Conservation (phyloP, 306 rosid species). For the Dryas drummondii region DNA sequence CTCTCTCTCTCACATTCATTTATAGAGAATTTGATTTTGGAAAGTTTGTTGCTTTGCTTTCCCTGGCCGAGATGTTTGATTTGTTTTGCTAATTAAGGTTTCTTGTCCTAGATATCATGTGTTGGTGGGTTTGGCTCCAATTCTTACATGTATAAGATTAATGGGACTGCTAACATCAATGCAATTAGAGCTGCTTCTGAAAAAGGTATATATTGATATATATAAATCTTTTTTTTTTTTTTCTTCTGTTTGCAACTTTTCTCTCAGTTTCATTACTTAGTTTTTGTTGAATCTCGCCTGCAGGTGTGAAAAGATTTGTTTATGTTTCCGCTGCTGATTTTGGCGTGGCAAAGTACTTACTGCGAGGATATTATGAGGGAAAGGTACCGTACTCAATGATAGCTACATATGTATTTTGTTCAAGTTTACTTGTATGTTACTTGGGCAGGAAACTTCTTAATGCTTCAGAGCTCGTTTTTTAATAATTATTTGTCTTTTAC, state of each 20-base stretch:
- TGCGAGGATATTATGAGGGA: slow-evolving; percentile 90
- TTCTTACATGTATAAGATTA: slow-evolving; percentile 89
- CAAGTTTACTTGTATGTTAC: background rate
- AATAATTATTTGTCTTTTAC: background rate
- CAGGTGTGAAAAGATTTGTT: slow-evolving; percentile 93
- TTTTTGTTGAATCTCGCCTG: slow-evolving; percentile 8
- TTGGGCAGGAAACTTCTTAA: background rate
- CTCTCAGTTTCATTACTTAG: background rate
- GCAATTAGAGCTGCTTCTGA: slow-evolving; percentile 92
- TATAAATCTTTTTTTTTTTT: background rate
- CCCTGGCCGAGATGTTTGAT: slow-evolving; percentile 11
- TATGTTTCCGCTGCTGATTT: slow-evolving; percentile 95
- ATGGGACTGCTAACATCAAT: slow-evolving; percentile 95
- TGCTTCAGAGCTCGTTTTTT: background rate
- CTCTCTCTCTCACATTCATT: no score
- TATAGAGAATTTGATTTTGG: background rate
- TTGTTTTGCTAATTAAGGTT: slow-evolving; percentile 37
- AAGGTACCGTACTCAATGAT: slow-evolving; percentile 53
- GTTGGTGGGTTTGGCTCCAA: slow-evolving; percentile 98
- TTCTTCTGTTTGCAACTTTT: background rate
- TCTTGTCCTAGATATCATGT: slow-evolving; percentile 74
- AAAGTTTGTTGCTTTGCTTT: background rate
- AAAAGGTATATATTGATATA: slow-evolving; percentile 50
- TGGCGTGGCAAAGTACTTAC: slow-evolving; percentile 71
- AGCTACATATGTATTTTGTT: background rate